A percentile compares a stretch with the other conserved stretches of the same genome.
These are phyloP conservation scores for Yarrowia sp. DNA, from an alignment of 805 yeast species.

Conservation along the genomic window DNA sequence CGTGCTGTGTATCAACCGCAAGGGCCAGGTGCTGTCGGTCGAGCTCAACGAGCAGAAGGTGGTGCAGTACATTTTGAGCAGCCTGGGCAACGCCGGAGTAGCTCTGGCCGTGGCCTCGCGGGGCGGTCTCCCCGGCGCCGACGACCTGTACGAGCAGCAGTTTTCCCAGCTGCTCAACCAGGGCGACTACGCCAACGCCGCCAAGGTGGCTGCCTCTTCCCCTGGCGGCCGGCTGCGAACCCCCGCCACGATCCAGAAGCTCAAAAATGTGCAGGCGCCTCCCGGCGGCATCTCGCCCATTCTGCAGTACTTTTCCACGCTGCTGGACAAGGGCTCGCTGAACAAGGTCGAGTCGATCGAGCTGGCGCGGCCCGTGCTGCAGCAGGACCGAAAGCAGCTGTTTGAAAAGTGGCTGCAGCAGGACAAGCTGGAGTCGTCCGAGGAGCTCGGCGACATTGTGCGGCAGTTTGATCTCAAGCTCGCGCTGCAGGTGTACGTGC, in stretches of 20 bases:
- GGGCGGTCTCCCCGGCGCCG: slow-evolving; percentile 98
- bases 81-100: slow-evolving; percentile 82
- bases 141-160: slow-evolving; percentile 86
- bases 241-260: slow-evolving; percentile 89
- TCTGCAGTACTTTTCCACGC: slow-evolving; percentile 86
- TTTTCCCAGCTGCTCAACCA: slow-evolving; percentile 81
- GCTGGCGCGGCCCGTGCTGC: slow-evolving; percentile 92
- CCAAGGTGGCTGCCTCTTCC: slow-evolving; percentile 95
- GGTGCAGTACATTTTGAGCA: slow-evolving; percentile 86
- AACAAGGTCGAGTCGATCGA: slow-evolving; percentile 94
- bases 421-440: slow-evolving; percentile 92
- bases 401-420: slow-evolving; percentile 97
- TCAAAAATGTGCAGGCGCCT: slow-evolving; percentile 86
- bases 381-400: slow-evolving; percentile 90
- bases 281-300: slow-evolving; percentile 97
- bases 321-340: slow-evolving; percentile 89
- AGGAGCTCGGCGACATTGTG: slow-evolving; percentile 95
- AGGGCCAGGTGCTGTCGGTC: slow-evolving; percentile 93
- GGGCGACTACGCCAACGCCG: slow-evolving; percentile 92
- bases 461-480: slow-evolving; percentile 84
- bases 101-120: slow-evolving; percentile 91
- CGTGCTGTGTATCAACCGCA: slow-evolving; percentile 89
- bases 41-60: slow-evolving; percentile 84
- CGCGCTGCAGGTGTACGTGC: slow-evolving; percentile 88
- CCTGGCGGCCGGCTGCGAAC: slow-evolving; percentile 82